Percentiles rank a stretch among this genome's conserved stretches.
Conservation (phyloP, 2,329 filamentous ascomycete species). For the Sphaceloma murrayae region DNA sequence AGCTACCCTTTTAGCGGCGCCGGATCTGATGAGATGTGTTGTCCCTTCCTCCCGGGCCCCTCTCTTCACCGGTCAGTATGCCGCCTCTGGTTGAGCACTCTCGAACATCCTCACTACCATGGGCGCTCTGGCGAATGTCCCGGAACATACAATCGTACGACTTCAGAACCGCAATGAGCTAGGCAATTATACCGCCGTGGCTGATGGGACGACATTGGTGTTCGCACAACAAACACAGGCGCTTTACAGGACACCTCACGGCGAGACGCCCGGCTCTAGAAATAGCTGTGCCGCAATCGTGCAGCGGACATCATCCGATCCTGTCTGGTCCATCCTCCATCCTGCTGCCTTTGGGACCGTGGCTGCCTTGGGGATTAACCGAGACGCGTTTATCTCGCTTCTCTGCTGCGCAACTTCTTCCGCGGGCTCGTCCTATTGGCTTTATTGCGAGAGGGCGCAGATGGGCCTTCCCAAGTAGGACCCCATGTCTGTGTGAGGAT, state of each 20-base stretch:
- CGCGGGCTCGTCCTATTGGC: no score
- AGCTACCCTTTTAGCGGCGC: neutral
- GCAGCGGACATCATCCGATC: constrained; percentile 9
- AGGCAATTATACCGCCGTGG: constrained; percentile 5
- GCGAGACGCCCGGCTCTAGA: constrained; percentile 4
- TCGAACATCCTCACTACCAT: neutral
- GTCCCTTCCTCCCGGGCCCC: neutral
- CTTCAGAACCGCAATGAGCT: no score
- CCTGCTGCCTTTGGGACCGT: no score
- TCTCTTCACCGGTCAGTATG: constrained; percentile 10
- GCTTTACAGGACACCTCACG: constrained; percentile 4
- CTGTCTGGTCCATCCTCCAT: no score
- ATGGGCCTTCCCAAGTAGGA: no score
- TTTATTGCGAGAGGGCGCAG: no score
- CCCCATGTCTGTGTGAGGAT: no score
- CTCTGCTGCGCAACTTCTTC: no score
- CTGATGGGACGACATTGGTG: constrained; percentile 1
- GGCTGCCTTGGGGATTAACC: no score
- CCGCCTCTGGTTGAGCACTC: neutral
- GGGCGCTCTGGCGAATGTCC: constrained; percentile 1
- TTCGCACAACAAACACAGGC: constrained; percentile 3
- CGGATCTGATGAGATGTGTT: constrained; percentile 6
- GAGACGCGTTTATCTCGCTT: no score
- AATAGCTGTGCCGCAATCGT: constrained; percentile 13
- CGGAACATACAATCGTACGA: neutral